A percentile compares a stretch with the other conserved stretches of the same genome.
phyloP scores from a whole-genome alignment of 306 rosid species.

The Vigna radiata region DNA sequence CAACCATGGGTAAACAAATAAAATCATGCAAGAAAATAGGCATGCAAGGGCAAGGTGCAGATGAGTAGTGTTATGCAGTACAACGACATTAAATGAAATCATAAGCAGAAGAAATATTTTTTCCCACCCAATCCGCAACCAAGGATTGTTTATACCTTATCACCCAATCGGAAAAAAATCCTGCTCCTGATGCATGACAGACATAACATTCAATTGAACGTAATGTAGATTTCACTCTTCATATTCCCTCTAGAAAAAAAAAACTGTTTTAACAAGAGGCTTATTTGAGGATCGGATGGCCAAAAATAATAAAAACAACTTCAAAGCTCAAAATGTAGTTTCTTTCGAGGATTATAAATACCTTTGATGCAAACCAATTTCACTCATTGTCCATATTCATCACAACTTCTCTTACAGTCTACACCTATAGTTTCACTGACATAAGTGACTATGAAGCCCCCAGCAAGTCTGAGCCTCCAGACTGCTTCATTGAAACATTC shows the following conservation, averaged over 20 bases:
- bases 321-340: constrained; percentile 19
- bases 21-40: neutral
- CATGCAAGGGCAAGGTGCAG: neutral
- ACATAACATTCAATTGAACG: neutral
- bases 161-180: neutral
- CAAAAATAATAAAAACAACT: neutral
- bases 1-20: constrained; percentile 1
- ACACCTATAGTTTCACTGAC: neutral
- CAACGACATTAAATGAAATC: neutral
- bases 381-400: neutral
- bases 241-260: constrained; percentile 25
- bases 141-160: neutral
- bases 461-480: neutral
- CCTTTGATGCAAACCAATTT: constrained; percentile 8
- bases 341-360: neutral
- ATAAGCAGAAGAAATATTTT: neutral
- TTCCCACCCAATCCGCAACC: neutral
- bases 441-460: constrained; percentile 1
- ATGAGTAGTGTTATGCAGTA: neutral
- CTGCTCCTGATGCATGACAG: neutral
- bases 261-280: neutral
- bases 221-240: constrained; percentile 2
- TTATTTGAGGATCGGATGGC: constrained; percentile 3
- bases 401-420: neutral
- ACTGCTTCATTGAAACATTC: neutral